Evolutionary conservation across 345 rosid species (phyloP).

Genomic region (Hypericum androsaemum): DNA sequence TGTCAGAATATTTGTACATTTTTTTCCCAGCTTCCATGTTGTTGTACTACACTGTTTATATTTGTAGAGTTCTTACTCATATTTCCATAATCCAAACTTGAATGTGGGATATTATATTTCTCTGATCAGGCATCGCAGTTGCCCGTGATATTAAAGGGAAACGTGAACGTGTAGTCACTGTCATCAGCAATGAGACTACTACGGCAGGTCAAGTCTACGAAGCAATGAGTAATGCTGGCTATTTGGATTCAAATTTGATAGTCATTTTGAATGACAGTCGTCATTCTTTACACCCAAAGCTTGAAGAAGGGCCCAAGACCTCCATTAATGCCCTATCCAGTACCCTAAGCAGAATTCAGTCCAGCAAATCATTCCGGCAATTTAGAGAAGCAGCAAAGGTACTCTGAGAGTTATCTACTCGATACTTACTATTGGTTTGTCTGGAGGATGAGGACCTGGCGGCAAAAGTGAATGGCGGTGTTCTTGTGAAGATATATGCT

Average conservation of each 20-base stretch:
- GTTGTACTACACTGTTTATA: not conserved
- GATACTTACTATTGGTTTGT: not conserved
- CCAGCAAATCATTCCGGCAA: slow-evolving; percentile 71
- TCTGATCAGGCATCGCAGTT: slow-evolving; percentile 63
- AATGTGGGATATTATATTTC: slow-evolving; percentile 3
- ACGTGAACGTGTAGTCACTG: slow-evolving; percentile 57
- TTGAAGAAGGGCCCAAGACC: slow-evolving; percentile 64
- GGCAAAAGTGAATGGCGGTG: too few relatives aligned
- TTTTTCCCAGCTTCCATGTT: not conserved
- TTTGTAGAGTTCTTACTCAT: not conserved
- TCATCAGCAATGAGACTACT: slow-evolving; percentile 71
- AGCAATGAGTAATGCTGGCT: slow-evolving; percentile 94
- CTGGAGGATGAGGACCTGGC: too few relatives aligned
- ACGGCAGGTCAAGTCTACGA: slow-evolving; percentile 93
- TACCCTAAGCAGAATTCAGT: slow-evolving; percentile 77
- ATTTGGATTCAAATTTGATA: slow-evolving; percentile 79
- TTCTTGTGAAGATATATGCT: too few relatives aligned
- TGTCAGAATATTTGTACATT: too few relatives aligned
- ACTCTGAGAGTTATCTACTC: slow-evolving; percentile 7
- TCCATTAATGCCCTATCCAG: slow-evolving; percentile 73
- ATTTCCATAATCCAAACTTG: not conserved
- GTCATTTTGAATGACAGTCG: slow-evolving; percentile 81
- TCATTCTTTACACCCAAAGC: slow-evolving; percentile 62
- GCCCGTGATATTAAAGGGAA: slow-evolving; percentile 89
- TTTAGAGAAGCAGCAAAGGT: slow-evolving; percentile 91